phyloP scores from a whole-genome alignment of 345 rosid genomes.

The Adansonia digitata region DNA sequence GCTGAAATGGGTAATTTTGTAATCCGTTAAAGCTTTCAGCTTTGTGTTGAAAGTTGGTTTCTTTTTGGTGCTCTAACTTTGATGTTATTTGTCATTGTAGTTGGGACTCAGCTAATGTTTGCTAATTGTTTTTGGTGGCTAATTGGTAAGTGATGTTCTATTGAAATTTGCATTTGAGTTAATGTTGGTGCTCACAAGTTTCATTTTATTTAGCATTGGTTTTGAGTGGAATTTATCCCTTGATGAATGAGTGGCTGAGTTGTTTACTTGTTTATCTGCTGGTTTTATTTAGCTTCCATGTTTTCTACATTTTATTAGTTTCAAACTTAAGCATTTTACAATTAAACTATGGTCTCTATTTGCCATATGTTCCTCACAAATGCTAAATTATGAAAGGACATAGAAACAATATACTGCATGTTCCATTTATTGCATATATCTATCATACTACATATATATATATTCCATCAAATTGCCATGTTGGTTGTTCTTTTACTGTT shows the following conservation, averaged over 20 bases:
- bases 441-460: background rate
- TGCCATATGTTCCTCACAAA: background rate
- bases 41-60: background rate
- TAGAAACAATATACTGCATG: background rate
- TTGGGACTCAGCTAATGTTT: no score
- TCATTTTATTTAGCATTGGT: background rate
- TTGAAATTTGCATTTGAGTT: background rate
- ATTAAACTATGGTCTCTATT: background rate
- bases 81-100: background rate
- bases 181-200: background rate
- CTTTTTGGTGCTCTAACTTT: background rate
- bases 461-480: background rate
- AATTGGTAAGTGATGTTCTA: background rate
- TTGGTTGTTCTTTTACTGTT: background rate
- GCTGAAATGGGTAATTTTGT: background rate
- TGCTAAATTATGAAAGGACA: background rate
- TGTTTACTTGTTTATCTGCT: background rate
- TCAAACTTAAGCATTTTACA: background rate
- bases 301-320: background rate
- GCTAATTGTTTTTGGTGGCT: background rate
- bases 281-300: background rate
- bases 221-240: background rate
- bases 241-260: background rate
- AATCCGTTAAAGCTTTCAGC: background rate
- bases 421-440: background rate